These are phyloP conservation scores for Aspergillus ochraceus DNA, from an alignment of 2,329 filamentous ascomycete species.

Conservation along the genomic window DNA sequence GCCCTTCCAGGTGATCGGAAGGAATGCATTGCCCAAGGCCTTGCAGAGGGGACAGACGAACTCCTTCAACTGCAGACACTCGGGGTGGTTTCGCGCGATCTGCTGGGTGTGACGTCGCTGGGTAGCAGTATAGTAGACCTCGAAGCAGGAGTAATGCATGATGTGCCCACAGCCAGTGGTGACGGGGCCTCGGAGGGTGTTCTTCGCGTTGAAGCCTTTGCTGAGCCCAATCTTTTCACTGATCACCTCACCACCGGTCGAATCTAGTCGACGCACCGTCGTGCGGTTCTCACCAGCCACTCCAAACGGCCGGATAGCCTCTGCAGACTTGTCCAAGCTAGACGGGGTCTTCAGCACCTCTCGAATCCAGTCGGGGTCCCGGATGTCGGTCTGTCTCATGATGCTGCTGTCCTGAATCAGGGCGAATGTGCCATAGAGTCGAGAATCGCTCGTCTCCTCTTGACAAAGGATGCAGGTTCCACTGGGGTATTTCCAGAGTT, in stretches of 20 bases:
- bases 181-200: slow-evolving; percentile 71
- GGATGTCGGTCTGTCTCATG: slow-evolving; percentile 79
- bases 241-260: slow-evolving; percentile 68
- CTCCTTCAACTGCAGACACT: slow-evolving; percentile 74
- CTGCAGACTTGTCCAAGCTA: slow-evolving; percentile 82
- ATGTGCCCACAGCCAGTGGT: slow-evolving; percentile 94
- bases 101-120: slow-evolving; percentile 83
- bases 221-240: slow-evolving; percentile 80
- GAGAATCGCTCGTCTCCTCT: slow-evolving; percentile 87
- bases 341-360: slow-evolving; percentile 77
- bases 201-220: slow-evolving; percentile 76
- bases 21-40: slow-evolving; percentile 88
- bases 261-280: slow-evolving; percentile 72
- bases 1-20: slow-evolving; percentile 93
- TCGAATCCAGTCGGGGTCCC: slow-evolving; percentile 78
- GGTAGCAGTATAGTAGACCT: slow-evolving; percentile 83
- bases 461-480: slow-evolving; percentile 96
- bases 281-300: slow-evolving; percentile 84
- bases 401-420: slow-evolving; percentile 84
- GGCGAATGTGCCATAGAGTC: slow-evolving; percentile 90
- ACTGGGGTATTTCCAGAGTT: slow-evolving; percentile 84
- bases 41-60: slow-evolving; percentile 98
- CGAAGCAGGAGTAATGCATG: slow-evolving; percentile 97
- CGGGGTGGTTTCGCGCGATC: slow-evolving; percentile 91
- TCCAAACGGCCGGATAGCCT: slow-evolving; percentile 82